These are phyloP conservation scores for Chlamydomonas reinhardtii DNA, from an alignment of 163 green algal genomes.

Conservation along the genomic window DNA sequence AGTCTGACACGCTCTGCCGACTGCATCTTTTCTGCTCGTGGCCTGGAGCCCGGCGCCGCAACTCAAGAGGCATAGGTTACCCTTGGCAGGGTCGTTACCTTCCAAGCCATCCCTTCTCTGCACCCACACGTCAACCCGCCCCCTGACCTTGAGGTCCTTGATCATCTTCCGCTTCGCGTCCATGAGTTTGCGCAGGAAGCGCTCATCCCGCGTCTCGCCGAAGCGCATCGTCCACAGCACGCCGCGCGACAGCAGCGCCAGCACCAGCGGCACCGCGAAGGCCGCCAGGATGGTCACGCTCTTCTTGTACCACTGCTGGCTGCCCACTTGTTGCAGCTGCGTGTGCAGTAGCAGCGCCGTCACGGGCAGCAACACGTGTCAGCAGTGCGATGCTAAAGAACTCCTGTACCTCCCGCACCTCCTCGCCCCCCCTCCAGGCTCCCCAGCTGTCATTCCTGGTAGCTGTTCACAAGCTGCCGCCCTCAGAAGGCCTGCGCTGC, in stretches of 20 bases:
- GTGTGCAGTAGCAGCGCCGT: background rate
- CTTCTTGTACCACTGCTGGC: conserved; percentile 41
- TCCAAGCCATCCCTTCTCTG: no score
- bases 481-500: no score
- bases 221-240: conserved; percentile 35
- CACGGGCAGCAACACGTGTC: background rate
- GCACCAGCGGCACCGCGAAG: conserved; percentile 28
- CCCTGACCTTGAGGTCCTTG: conserved; percentile 63
- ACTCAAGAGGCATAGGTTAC: no score
- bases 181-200: conserved; percentile 49
- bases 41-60: no score
- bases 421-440: no score
- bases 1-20: no score
- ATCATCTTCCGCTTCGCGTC: conserved; percentile 62
- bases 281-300: conserved; percentile 39
- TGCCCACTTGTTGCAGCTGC: conserved; percentile 34
- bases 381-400: background rate
- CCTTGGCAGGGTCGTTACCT: no score
- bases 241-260: conserved; percentile 14
- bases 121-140: no score
- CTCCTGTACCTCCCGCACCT: background rate
- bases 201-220: conserved; percentile 43
- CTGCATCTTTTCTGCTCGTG: no score
- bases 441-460: no score
- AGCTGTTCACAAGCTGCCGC: no score